Base-by-base conservation (phyloP, 345 rosid genomes). In the Citrus trifoliata region DNA sequence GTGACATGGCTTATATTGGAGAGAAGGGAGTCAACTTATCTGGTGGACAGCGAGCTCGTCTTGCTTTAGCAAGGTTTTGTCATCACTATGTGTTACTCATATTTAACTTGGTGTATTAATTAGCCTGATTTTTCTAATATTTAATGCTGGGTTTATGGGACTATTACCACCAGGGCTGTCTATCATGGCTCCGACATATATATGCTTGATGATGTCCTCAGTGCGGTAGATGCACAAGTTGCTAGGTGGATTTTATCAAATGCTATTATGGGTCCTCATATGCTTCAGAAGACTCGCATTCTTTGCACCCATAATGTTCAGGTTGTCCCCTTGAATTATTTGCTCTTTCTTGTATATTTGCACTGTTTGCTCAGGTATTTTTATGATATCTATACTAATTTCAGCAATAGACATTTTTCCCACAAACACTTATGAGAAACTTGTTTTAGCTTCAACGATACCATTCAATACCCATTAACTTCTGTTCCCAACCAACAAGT, bases 221-320 rank as follows among this genome's bases (percentile, higher is more conserved):
- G 98, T 78, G 96, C 99, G n/a, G 99, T 95, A 2, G 98, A 95
- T 90, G 90, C 98, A 51, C 93, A 89, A 83, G 99, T 95, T 85
- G 97, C 92, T 46, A 87, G 80, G 68, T 92, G 95, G 92, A 92
- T 95, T 80, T 88, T 95, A 79, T 81, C 86, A 37, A 90, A 88
- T 61, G 93, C 91, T 75, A 89, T 95, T 81, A 74, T 81, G 38
- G 96, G 98, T 59, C 90, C 94, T 82, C 86, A 90, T 70, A 81
- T 89, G 83, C 80, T 77, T 60, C 82, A 78, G 37, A 90, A 84
- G 80, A 90, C 98, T 65, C 80, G 98, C 72, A 19, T 95, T 79
- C 91, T 95, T 78, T 95, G 99, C 65, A 93, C 93, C 71, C 98
- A 95, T 79, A 91, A 91, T 85, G 66, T 83, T 61, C 99, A 92